Base-by-base conservation (phyloP, 495 filamentous ascomycete genomes). In the Penicillium pancosmium region DNA sequence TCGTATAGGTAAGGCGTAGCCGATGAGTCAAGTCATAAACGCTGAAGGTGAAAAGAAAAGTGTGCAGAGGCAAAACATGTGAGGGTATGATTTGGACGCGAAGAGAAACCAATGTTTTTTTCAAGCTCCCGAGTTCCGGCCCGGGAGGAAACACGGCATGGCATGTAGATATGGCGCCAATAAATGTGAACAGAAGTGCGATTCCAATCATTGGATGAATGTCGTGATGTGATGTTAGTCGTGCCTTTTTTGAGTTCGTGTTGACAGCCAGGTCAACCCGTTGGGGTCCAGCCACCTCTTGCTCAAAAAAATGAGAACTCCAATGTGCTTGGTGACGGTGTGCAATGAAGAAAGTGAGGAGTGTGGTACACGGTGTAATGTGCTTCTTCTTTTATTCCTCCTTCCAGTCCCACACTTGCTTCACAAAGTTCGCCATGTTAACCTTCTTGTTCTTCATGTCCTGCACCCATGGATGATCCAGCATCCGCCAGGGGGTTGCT, bases 401-500 rank as follows among this genome's bases (percentile, higher is more conserved):
- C 54, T 92, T 86, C 94, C 94, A 98, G 48, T 90, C 94, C 94
- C 94, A 98, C 35, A 98, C 94, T 63, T 94, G 88, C 52, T 83
- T 83, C 54, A 98, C 79, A 76, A 96, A 98, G 68, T 90, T 86
- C 47, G 86, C 86, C 92, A 98, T 98, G 69, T 97, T 96, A 66
- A 98, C 95, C 68, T 92, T 90, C 81, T 97, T 98, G 53, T 84
- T 83, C 63, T 87, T 88, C 91, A 97, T 97, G 67, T 97, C 94
- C 55, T 89, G 76, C 84, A 98, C 93, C 94, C 94, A 98, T 8
- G 94, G 94, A 80, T 98, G 95, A 63, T 98, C 95, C 62, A 97
- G 87, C 93, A 98, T 98, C 60, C 93, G 89, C 94, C 95, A 98
- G 36, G 94, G 94, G 50, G 88, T 93, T 35, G 93, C 95, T 62